Evolutionary conservation across 2,329 filamentous ascomycete genomes (phyloP), one percentile per base, ranked within the genome.

Genomic region (Mycosphaerella arachidis): DNA sequence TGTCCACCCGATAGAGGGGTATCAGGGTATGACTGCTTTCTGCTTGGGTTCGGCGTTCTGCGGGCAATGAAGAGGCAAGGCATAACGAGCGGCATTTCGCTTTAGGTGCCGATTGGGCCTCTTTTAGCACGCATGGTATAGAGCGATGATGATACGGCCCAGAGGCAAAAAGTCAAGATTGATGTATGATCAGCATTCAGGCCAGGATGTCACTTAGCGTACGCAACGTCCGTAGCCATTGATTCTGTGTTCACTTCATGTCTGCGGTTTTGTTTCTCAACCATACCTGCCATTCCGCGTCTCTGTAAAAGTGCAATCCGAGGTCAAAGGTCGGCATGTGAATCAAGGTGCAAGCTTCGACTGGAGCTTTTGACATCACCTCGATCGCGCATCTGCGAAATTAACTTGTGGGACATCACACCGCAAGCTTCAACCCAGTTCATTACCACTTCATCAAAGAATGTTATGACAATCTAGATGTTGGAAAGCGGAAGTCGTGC

Each of bases 1-100:
- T 74, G 72, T 72, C 71, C 55, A 74, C 72, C 66, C 68, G 72
- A 59, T 74, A 73, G 66, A 53, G 59, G 59, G 43, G 43, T 61
- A 43, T 43, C 12, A 35, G 29, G 30, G 50, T n/a, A 35, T 52
- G 50, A 52, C 50, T 45, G 31, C 58, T 57, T 35, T 57, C 52
- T 31, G 20, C 30, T 62, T 53, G 59, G 53, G 48, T 63, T 52
- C 60, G 65, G 65, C 63, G 65, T 67, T 67, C 54, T 63, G 57
- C 59, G 65, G 62, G 65, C 59, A 62, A 59, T 56, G 18, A 62
- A 59, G 63, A 63, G 58, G 58, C 58, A 65, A 50, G 53, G 59
- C 51, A 59, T 43, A 51, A 33, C 24, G 57, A 48, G 52, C 57
- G 57, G 40, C 27, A 54, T 55, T 55, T 24, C 51, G 56, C 56